A percentile compares a stretch with the other conserved stretches of the same genome.
Conservation (phyloP, 2,329 filamentous ascomycete species). For the Dothideomycetes sp. region DNA sequence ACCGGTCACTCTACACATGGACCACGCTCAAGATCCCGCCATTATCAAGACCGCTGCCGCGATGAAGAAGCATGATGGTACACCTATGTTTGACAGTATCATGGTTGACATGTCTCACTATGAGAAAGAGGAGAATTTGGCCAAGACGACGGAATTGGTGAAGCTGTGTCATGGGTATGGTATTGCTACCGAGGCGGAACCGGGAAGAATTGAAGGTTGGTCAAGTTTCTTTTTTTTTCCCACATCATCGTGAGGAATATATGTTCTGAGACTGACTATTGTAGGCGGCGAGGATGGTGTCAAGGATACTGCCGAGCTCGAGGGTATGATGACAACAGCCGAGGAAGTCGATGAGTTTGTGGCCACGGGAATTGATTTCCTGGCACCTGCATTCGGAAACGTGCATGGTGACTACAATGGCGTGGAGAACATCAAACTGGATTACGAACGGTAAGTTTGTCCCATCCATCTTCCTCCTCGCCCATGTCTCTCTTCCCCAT, state of each 20-base stretch:
- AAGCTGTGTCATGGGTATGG: conserved; percentile 54
- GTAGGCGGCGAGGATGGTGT: conserved; percentile 70
- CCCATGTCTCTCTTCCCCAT: no score
- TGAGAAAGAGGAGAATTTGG: conserved; percentile 60
- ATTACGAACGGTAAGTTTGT: conserved; percentile 42
- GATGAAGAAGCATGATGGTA: conserved; percentile 21
- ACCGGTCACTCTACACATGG: conserved; percentile 38
- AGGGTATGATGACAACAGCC: conserved; percentile 56
- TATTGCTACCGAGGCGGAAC: conserved; percentile 63
- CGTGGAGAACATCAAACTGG: conserved; percentile 49
- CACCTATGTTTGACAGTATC: conserved; percentile 55
- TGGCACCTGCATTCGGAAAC: conserved; percentile 69
- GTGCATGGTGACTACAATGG: conserved; percentile 71
- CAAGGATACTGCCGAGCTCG: conserved; percentile 54
- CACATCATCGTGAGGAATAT: no score
- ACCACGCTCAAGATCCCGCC: conserved; percentile 37
- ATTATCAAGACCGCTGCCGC: conserved; percentile 33
- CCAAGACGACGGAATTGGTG: conserved; percentile 53
- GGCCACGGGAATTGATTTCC: conserved; percentile 60
- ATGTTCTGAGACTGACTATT: no score
- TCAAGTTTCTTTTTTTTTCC: no score
- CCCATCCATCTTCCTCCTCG: not conserved
- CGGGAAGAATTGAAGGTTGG: conserved; percentile 61
- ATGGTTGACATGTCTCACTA: conserved; percentile 73
- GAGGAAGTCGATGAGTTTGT: conserved; percentile 64